Evolutionary conservation across 352 stramenopile species (phyloP).

Genomic region (Phytophthora capsici): DNA sequence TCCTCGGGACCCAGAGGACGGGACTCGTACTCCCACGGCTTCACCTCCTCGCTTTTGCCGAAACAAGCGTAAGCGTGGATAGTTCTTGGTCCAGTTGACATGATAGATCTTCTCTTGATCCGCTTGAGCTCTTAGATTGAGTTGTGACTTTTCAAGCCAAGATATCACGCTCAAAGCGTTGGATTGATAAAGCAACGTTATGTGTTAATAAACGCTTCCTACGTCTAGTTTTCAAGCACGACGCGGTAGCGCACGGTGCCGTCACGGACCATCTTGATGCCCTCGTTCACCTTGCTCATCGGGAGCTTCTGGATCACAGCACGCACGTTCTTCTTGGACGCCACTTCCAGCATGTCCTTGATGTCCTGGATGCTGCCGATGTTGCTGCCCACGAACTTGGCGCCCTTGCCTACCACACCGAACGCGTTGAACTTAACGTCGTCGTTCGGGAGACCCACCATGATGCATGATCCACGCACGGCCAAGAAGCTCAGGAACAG

Average conservation of each 20-base stretch:
- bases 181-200: no score
- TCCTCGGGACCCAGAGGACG: no score
- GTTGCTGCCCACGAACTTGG: constrained; percentile 65
- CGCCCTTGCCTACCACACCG: constrained; percentile 43
- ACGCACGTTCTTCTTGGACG: constrained; percentile 72
- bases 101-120: no score
- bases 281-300: constrained; percentile 56
- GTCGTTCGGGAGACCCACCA: constrained; percentile 72
- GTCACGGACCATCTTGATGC: constrained; percentile 47
- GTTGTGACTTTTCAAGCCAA: no score
- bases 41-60: no score
- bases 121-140: no score
- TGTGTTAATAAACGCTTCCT: neutral
- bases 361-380: constrained; percentile 85
- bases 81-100: no score
- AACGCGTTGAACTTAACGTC: constrained; percentile 63
- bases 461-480: constrained; percentile 57
- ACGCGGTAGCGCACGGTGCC: constrained; percentile 50
- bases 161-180: no score
- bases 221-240: constrained; percentile 49
- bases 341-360: constrained; percentile 87
- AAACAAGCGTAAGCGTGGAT: no score
- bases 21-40: no score
- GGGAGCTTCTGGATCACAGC: constrained; percentile 60
- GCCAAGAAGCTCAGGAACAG: constrained; percentile 63